Base-by-base conservation (phyloP, 345 rosid genomes). In the Citrus hindsii region DNA sequence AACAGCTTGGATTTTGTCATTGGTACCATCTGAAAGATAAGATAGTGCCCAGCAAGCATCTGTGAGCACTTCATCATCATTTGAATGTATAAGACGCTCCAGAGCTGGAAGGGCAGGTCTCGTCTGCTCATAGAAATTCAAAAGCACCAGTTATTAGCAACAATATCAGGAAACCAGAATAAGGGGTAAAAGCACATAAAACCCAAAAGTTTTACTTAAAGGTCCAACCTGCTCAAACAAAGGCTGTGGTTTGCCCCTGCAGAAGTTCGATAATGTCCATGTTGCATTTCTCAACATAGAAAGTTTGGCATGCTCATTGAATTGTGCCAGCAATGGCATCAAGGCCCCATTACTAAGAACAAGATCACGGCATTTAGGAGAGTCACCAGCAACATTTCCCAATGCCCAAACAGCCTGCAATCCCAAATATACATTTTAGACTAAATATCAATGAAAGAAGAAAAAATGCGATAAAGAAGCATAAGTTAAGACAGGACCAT, bases 21-120 rank as follows among this genome's bases (percentile, higher is more conserved):
- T 92, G 2, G 89, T 81, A 75, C 97, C 97, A 85, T 92, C 97
- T 18, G 94, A 90, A 27, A 92, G 91, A 79, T 92, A 92, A 5
- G 97, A 90, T 9, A 92, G 84, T 9, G 97, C 95, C 95, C 97
- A 92, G 48, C 90, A 90, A 24, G 95, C 95, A 87, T 92, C 97
- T 42, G 93, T 91, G 79, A 92, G 88, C 58, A 92, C 93, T 83
- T 92, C 97, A 67, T 91, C 95, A 62, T 92, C 97, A 53, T 84
- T 86, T 40, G 88, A 92, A 81, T 86, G 92, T 53, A 92, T 85
- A 79, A 90, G 90, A 6, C 78, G 92, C 81, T 89, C 89, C 77
- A 92, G 90, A 59, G 91, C 86, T 21, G 92, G 93, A 77, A 92
- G 85, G 32, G 93, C 92, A 42, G 93, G 91, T 72, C 77, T 85